Evolutionary conservation across 345 rosid species (phyloP), one percentile per base, ranked within the genome.

Genomic region (Triadica sebifera): DNA sequence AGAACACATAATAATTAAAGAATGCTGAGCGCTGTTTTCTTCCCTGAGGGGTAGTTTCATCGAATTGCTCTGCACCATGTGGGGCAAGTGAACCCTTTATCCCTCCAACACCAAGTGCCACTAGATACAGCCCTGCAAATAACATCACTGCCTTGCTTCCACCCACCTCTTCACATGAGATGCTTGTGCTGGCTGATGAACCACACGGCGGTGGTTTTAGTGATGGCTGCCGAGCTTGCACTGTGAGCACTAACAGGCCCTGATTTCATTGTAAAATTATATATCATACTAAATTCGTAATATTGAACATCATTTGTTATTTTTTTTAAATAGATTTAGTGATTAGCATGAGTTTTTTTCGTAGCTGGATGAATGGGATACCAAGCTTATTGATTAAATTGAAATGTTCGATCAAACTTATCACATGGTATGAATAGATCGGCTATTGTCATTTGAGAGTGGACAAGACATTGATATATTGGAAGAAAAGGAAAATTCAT

Each of bases 51-150:
- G 89, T 88, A 65, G 75, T 85, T 77, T 92, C 96, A 75, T 92
- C 97, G 64, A 92, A 90, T 74, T 94, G 98, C 83, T 92, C 98
- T 0, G 98, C 96, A 43, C 98, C 98, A 37, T 92, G 97, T n/a
- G 92, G 86, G 8, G 91, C 91, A 72, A 94, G 91, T 34, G 98
- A 92, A 38, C 98, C 98, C 84, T 92, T 94, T 73, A 92, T 90
- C 55, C 97, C 98, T 63, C 98, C 97, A 34, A 90, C 97, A 62
- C 98, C 96, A 10, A 92, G 86, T 25, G 97, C 97, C 55, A 88
- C 94, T 75, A 92, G 81, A 80, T 90, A 94, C 12, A 94, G 89
- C 77, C 97, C 97, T 25, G 75, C 77, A 65, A 88, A 94, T 57
- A 94, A 73, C 88, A 94, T 60, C 53, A 62, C 85, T 46, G 82